phyloP scores from a whole-genome alignment of 768 basidiomycete species.

The Butyriboletus loyo region DNA sequence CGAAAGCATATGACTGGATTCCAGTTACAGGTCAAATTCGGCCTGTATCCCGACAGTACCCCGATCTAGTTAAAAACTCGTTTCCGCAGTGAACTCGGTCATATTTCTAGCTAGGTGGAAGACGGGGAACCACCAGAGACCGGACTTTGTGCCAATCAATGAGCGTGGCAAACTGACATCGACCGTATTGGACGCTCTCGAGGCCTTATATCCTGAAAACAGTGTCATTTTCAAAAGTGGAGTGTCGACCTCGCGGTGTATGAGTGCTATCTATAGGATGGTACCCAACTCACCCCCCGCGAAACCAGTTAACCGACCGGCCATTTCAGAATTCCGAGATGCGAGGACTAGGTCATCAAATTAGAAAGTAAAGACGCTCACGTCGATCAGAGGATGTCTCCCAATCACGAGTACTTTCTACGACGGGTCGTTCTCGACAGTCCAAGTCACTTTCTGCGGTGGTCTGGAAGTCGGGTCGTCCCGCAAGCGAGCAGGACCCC shows the following conservation, averaged over 20 bases:
- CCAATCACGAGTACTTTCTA: background rate
- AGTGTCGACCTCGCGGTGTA: background rate
- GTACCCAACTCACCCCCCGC: background rate
- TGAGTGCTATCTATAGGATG: background rate
- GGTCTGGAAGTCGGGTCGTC: background rate
- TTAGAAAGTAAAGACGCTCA: background rate
- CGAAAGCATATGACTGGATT: no score
- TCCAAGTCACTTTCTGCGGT: background rate
- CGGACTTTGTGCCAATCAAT: background rate
- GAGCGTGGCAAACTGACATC: background rate
- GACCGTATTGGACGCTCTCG: no score
- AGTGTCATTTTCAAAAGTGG: background rate
- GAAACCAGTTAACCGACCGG: background rate
- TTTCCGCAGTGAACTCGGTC: no score
- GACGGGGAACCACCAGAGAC: background rate
- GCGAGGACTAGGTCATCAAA: background rate
- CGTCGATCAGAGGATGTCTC: background rate
- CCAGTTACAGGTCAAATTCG: no score
- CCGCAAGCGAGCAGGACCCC: no score
- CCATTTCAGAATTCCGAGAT: background rate
- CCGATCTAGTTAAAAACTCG: no score
- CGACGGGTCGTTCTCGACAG: no score
- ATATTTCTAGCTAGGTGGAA: no score
- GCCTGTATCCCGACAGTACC: no score
- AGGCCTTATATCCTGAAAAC: background rate